Percentiles rank a stretch among this genome's conserved stretches.
phyloP scores from a whole-genome alignment of 441 rosid genomes.

The Jatropha multifida region DNA sequence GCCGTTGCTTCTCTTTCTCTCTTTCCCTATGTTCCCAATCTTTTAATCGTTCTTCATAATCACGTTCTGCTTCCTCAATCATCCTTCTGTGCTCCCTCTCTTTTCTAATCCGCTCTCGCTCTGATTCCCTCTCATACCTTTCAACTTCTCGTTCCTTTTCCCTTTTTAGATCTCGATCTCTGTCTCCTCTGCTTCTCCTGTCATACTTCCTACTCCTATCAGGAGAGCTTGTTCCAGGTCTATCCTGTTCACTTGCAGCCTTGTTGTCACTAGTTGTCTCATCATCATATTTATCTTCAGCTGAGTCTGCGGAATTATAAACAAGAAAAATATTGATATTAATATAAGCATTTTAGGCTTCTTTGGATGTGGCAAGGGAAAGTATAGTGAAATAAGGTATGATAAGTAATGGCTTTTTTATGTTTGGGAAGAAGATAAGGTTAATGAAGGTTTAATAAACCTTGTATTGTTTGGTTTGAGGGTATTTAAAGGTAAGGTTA shows the following conservation, averaged over 20 bases:
- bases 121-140: constrained; percentile 90
- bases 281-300: constrained; percentile 59
- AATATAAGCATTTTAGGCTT: neutral
- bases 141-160: constrained; percentile 90
- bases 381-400: too few species aligned
- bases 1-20: constrained; percentile 89
- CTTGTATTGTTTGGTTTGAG: too few species aligned
- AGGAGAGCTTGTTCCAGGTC: constrained; percentile 79
- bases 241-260: constrained; percentile 56
- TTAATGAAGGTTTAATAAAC: too few species aligned
- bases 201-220: constrained; percentile 70
- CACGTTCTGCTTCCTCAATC: constrained; percentile 90
- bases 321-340: neutral
- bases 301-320: constrained; percentile 43
- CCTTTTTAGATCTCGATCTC: constrained; percentile 63
- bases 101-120: constrained; percentile 78
- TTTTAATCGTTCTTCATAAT: constrained; percentile 80
- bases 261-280: constrained; percentile 67
- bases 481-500: too few species aligned
- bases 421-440: too few species aligned
- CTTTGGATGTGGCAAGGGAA: too few species aligned
- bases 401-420: too few species aligned
- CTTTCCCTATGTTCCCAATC: constrained; percentile 97
- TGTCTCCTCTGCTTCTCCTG: constrained; percentile 74
- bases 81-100: constrained; percentile 95